Evolutionary conservation across 371 early-diverging fungal species (phyloP).

Genomic region (Rhizomucor pusillus): DNA sequence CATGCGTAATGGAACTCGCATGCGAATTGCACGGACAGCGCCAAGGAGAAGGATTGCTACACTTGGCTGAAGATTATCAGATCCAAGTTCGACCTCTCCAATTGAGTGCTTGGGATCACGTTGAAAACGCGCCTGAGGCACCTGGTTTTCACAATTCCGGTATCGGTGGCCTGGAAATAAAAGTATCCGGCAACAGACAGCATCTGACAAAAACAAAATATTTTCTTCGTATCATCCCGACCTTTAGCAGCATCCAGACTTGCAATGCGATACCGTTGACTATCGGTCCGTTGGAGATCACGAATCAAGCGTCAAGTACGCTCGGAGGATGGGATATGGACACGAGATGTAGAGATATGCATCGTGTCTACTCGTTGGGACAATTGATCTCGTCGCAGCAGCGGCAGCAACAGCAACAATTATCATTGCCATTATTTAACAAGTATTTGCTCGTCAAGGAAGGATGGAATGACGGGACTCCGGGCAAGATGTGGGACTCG

Average conservation of each 20-base stretch:
- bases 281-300: constrained; percentile 23
- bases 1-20: constrained; percentile 14
- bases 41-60: background rate
- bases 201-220: constrained; percentile 23
- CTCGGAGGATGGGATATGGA: background rate
- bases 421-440: background rate
- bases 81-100: constrained; percentile 24
- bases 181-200: constrained; percentile 13
- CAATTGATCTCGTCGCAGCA: background rate
- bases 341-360: background rate
- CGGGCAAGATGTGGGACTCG: constrained; percentile 64
- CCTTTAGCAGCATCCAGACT: constrained; percentile 4
- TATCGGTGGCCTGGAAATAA: constrained; percentile 32
- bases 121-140: constrained; percentile 1
- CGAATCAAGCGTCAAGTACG: background rate
- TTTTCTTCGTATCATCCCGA: constrained; percentile 12
- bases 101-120: constrained; percentile 29
- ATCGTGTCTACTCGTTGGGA: background rate
- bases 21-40: constrained; percentile 16
- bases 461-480: constrained; percentile 46
- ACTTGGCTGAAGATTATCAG: background rate
- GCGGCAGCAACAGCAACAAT: background rate
- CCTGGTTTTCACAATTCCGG: constrained; percentile 30
- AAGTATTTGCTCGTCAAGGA: constrained; percentile 45
- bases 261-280: constrained; percentile 22